A percentile compares a stretch with the other conserved stretches of the same genome.
Evolutionary conservation across 306 rosid species (phyloP).

Genomic region (Cucurbita pepo): DNA sequence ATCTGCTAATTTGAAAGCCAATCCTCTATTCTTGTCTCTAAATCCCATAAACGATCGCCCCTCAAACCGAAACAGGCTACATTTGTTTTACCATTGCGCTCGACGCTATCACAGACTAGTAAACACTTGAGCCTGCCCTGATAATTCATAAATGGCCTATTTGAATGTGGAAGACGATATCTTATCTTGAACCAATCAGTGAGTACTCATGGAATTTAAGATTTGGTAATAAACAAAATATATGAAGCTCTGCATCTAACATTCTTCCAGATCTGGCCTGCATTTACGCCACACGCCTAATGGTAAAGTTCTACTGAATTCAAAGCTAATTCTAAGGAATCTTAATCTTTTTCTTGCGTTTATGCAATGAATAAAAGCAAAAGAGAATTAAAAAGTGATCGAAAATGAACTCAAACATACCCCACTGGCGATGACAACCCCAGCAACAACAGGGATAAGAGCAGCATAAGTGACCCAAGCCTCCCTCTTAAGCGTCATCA

Average conservation of each 20-base stretch:
- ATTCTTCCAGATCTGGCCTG: not conserved
- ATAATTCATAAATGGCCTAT: not conserved
- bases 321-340: not conserved
- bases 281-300: no score
- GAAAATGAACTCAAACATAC: constrained; percentile 24
- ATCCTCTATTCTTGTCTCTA: not conserved
- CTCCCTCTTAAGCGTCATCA: constrained; percentile 78
- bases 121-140: not conserved
- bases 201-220: not conserved
- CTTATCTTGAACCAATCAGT: not conserved
- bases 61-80: not conserved
- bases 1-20: not conserved
- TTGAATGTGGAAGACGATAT: not conserved
- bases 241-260: not conserved
- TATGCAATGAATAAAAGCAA: constrained; percentile 1
- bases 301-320: not conserved
- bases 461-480: constrained; percentile 94
- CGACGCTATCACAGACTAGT: not conserved
- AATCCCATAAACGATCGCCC: not conserved
- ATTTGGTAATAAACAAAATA: not conserved
- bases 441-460: constrained; percentile 91
- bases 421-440: constrained; percentile 99
- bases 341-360: not conserved
- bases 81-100: not conserved
- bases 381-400: not conserved